phyloP scores from a whole-genome alignment of 164 flowering plant genomes.

The Dillenia turbinata region DNA sequence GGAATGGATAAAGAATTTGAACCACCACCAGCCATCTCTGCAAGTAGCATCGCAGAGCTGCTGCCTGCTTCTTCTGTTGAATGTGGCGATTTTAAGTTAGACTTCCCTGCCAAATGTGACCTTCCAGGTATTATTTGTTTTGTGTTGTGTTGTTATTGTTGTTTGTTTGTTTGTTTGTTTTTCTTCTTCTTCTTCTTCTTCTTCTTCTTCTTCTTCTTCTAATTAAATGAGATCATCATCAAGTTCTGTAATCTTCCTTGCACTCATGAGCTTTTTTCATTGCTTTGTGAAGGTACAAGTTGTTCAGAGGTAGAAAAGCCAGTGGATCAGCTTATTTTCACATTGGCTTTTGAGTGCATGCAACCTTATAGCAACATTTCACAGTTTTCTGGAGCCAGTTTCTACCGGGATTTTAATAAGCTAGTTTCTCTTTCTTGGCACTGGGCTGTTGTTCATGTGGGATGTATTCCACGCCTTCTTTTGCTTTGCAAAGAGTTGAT shows the following conservation, averaged over 20 bases:
- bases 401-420: constrained; percentile 34
- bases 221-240: not conserved
- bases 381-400: constrained; percentile 18
- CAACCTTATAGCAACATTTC: constrained; percentile 37
- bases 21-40: constrained; percentile 19
- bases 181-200: not conserved
- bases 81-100: constrained; percentile 22
- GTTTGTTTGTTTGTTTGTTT: not conserved
- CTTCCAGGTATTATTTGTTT: constrained; percentile 48
- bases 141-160: too few relatives aligned
- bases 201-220: not conserved
- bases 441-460: constrained; percentile 66
- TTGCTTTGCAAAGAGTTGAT: constrained; percentile 44
- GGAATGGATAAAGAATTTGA: constrained; percentile 42
- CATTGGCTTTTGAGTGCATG: constrained; percentile 51
- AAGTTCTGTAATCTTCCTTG: not conserved
- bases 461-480: constrained; percentile 56
- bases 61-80: constrained; percentile 28
- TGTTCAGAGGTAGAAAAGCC: constrained; percentile 57
- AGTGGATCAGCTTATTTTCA: constrained; percentile 50
- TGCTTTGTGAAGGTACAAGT: constrained; percentile 35
- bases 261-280: constrained; percentile 2
- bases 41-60: constrained; percentile 31
- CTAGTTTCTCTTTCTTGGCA: constrained; percentile 51
- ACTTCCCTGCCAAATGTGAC: constrained; percentile 38